phyloP scores from a whole-genome alignment of 2,329 filamentous ascomycete species.

The Colletotrichum sp. region DNA sequence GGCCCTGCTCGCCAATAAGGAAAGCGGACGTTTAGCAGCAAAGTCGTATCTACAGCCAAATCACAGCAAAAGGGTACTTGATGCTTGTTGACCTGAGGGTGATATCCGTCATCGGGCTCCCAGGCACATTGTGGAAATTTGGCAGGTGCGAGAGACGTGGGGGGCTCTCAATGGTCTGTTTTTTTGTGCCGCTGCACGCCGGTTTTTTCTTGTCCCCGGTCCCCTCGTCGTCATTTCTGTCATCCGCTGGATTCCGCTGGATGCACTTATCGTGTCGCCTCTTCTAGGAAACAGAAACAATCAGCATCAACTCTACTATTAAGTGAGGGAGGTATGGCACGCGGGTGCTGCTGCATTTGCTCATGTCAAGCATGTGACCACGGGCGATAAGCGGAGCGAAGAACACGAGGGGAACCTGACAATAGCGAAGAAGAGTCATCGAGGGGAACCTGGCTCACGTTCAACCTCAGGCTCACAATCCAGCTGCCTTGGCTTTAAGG shows the following conservation, averaged over 20 bases:
- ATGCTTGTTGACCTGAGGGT: background rate
- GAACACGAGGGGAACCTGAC: background rate
- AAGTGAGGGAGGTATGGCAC: background rate
- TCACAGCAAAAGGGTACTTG: background rate
- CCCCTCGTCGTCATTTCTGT: background rate
- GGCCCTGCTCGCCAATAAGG: background rate
- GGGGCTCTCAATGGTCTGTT: conserved; percentile 9
- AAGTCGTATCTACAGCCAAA: background rate
- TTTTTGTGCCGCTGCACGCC: background rate
- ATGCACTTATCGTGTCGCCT: background rate
- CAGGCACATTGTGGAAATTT: background rate
- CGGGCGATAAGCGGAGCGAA: background rate
- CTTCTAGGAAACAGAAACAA: background rate
- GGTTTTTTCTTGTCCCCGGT: background rate
- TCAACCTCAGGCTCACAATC: background rate
- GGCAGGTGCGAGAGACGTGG: background rate
- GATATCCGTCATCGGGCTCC: background rate
- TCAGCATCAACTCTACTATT: background rate
- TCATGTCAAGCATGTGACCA: background rate
- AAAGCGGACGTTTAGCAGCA: background rate
- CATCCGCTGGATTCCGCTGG: background rate
- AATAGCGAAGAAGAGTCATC: background rate
- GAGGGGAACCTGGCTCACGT: background rate
- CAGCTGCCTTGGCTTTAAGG: background rate
- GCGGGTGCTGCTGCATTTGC: background rate